phyloP scores from a whole-genome alignment of 2,329 filamentous ascomycete genomes.

The Neofusicoccum laricinum region DNA sequence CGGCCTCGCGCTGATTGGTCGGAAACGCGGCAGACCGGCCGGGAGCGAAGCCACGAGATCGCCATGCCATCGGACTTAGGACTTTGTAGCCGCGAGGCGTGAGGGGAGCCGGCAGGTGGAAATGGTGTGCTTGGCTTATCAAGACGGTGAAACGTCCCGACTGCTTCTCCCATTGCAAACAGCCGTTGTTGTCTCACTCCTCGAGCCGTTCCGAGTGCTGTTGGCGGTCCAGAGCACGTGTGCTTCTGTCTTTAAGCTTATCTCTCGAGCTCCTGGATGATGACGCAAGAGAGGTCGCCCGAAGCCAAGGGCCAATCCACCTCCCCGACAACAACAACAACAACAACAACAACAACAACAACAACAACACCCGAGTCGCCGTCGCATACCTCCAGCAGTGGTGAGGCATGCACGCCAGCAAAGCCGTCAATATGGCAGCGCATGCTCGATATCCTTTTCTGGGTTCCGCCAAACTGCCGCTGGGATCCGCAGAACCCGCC shows the following conservation, averaged over 20 bases:
- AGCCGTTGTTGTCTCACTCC: neutral
- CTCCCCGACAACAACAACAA: neutral
- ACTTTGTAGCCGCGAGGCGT: neutral
- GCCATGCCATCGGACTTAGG: neutral
- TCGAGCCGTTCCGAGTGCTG: too few species aligned
- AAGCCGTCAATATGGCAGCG: neutral
- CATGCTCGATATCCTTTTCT: slow-evolving; percentile 28
- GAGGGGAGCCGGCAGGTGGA: neutral
- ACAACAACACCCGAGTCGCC: neutral
- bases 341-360: slow-evolving; percentile 3
- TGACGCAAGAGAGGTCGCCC: neutral
- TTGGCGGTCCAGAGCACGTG: neutral
- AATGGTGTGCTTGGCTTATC: neutral
- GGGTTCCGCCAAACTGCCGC: slow-evolving; percentile 64
- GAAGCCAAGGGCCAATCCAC: neutral
- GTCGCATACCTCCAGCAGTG: neutral
- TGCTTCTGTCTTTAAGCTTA: neutral
- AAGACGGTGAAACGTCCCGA: neutral
- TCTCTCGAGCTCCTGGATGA: neutral
- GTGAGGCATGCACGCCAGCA: neutral
- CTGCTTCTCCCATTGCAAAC: neutral
- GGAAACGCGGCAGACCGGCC: neutral
- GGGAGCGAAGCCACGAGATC: neutral
- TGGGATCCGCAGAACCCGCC: slow-evolving; percentile 67
- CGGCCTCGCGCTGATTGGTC: neutral